Evolutionary conservation across 768 basidiomycete species (phyloP).

Genomic region (Naganishia randhawae): DNA sequence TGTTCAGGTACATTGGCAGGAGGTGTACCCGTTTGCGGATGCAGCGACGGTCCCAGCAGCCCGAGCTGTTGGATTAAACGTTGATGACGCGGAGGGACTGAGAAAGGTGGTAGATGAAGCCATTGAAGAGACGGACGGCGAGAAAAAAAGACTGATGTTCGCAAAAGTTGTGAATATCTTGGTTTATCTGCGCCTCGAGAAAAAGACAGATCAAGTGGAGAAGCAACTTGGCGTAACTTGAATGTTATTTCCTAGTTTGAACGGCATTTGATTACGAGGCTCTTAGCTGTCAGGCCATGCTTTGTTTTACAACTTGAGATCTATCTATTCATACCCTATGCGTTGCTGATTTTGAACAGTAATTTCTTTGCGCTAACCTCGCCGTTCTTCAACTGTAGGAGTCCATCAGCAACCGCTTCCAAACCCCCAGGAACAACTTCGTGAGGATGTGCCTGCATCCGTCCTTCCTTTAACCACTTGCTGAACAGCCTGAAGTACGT

Average conservation of each 20-base stretch:
- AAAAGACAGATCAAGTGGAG: constrained; percentile 35
- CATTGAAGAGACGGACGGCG: background rate
- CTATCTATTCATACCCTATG: background rate
- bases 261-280: too few species aligned
- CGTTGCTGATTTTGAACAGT: constrained; percentile 33
- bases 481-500: constrained; percentile 20
- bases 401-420: constrained; percentile 12
- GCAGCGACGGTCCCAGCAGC: constrained; percentile 36
- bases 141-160: constrained; percentile 28
- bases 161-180: constrained; percentile 40
- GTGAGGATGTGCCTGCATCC: constrained; percentile 20
- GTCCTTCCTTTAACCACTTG: constrained; percentile 6
- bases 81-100: constrained; percentile 31
- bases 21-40: constrained; percentile 43
- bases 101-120: constrained; percentile 30
- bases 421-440: constrained; percentile 22
- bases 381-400: constrained; percentile 27
- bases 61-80: constrained; percentile 33
- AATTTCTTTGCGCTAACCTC: constrained; percentile 40
- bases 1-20: constrained; percentile 41
- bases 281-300: too few species aligned
- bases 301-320: background rate
- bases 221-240: background rate
- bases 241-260: too few species aligned
- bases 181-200: constrained; percentile 41